Base-by-base conservation (phyloP, 768 basidiomycete species). In the Psilocybe cubensis region DNA sequence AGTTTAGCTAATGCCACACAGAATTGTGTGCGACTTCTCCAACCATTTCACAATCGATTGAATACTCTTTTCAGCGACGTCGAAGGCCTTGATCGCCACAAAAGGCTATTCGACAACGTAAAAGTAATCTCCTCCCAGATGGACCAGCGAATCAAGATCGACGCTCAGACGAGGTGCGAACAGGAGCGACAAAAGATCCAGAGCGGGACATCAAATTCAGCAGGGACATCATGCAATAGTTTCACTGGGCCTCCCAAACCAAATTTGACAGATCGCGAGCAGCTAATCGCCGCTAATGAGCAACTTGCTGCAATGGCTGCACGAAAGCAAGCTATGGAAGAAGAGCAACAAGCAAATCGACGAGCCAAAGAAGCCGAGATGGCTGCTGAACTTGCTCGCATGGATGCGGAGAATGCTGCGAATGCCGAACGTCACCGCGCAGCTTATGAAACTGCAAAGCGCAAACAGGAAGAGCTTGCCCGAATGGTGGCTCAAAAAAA, bases 1-100 rank as follows among this genome's bases (percentile, higher is more conserved):
- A 67, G 72, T 2, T 51, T 73, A 25, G 47, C n/a, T n/a, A n/a
- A 46, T 21, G 69, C 71, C 12, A 63, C 75, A 2, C 57, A 69
- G 47, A 67, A 69, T 8, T 67, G 64, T 45, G 51, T 75, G 4
- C 40, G 8, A 2, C 60, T 61, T 9, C 66, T 71, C 1, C 66
- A 71, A 35, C 47, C 66, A 11, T 63, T 71, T 2, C 67, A 67
- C 38, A 54, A 27, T 3, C 60, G 62, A 38, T 64, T 58, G 12
- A 57, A 63, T n/a, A 68, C 67, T 20, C 67, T 67, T n/a, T 44
- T 71, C 14, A 54, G 46, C 18, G 67, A 64, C 8, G 35, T 72
- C 8, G 62, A 68, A 56, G 58, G 58, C 7, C 49, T 59, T 14
- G 18, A 35, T 3, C 41, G 56, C 61, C 10, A 51, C 28, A 20